phyloP scores from a whole-genome alignment of 345 rosid species.

The Isatis tinctoria region DNA sequence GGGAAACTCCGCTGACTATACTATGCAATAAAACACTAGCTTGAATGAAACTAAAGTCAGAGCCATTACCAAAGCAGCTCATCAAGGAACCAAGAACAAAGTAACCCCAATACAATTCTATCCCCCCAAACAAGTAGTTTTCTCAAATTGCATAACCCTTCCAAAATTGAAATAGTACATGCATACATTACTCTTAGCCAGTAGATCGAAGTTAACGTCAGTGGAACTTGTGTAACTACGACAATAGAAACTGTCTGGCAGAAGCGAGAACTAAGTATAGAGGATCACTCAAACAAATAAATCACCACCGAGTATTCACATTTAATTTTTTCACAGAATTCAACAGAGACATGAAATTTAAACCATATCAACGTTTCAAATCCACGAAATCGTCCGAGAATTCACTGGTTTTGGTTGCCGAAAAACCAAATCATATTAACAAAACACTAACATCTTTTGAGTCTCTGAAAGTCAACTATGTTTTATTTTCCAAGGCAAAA shows the following conservation, averaged over 20 bases:
- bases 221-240: not conserved
- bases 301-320: not conserved
- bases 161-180: not conserved
- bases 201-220: slow-evolving; percentile 7
- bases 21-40: not conserved
- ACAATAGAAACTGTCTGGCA: not conserved
- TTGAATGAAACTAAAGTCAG: not conserved
- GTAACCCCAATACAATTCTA: not conserved
- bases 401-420: not conserved
- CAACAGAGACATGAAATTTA: not conserved
- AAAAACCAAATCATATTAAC: slow-evolving; percentile 6
- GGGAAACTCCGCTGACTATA: not conserved
- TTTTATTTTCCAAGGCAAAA: slow-evolving; percentile 11
- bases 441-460: not conserved
- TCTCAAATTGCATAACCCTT: not conserved
- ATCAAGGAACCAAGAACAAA: not conserved
- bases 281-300: not conserved
- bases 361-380: not conserved
- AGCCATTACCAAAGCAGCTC: not conserved
- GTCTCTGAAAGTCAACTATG: slow-evolving; percentile 25
- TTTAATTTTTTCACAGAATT: not conserved
- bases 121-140: not conserved
- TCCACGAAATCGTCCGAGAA: not conserved
- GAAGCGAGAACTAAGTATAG: not conserved
- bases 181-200: not conserved